Evolutionary conservation across 768 basidiomycete genomes (phyloP), one percentile per base, ranked within the genome.

Genomic region (Auricularia sp.): DNA sequence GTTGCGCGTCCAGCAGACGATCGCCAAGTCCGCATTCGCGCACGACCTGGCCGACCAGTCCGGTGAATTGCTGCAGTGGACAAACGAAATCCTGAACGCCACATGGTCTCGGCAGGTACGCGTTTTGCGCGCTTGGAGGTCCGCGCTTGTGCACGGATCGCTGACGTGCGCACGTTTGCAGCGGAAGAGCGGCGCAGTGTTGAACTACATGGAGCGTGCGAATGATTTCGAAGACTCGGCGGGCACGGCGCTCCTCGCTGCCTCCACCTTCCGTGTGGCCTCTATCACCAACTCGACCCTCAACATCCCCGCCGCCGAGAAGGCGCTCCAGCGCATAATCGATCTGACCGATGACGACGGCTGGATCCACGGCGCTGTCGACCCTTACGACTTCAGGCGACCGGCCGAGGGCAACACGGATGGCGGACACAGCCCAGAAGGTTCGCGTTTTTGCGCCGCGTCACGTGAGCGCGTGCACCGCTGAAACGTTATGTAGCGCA

Each of bases 1-100:
- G 75, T 61, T 76, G 33, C 71, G 77, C 23, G 77, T 79, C 5
- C 70, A 71, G 44, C 74, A 73, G 21, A 79, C 77, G 3, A 78
- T 80, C 65, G 66, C 71, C 44, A 70, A 70, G 66, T 74, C 73
- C 11, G 62, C 64, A 8, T 76, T 65, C 62, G 69, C 64, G 16
- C 61, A 66, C 35, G 44, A 66, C 1, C 75, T 79, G 74, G 68
- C 59, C 1, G 64, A 65, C 39, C 72, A 79, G 66, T 66, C 68
- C 61, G 62, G 63, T 10, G 72, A 77, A 64, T 68, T 79, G n/a
- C 66, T 67, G 23, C 63, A 39, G 14, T 78, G 78, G 77, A 66
- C 72, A 1, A 72, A 71, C 63, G 77, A 78, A 67, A 77, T 77
- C 61, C 61, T 77, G 34, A 64, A 67, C 36, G 74, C 70, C 16